Conservation (phyloP, 1,284 basidiomycete species). For the Malassezia brasiliensis region DNA sequence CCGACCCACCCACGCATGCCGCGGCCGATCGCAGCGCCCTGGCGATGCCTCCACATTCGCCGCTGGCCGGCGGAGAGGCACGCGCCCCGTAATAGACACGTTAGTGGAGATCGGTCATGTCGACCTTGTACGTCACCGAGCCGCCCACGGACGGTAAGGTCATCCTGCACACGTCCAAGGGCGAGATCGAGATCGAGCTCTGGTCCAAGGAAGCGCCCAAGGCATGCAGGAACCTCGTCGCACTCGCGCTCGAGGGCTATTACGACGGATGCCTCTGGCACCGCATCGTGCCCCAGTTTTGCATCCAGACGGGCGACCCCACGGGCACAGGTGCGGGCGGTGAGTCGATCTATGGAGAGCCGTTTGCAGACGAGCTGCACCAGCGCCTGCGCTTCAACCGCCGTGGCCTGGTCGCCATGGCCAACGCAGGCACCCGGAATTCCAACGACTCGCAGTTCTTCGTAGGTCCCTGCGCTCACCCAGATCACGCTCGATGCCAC, state of each 20-base stretch:
- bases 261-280: constrained; percentile 93
- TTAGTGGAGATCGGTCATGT: constrained; percentile 14
- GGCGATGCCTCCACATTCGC: neutral
- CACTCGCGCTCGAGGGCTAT: constrained; percentile 84
- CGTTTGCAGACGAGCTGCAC: constrained; percentile 87
- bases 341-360: constrained; percentile 54
- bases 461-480: constrained; percentile 11
- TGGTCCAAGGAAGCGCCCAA: constrained; percentile 94
- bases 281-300: constrained; percentile 73
- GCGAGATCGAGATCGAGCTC: constrained; percentile 60
- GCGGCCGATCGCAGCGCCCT: no score
- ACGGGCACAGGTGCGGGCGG: constrained; percentile 74
- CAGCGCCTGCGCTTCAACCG: constrained; percentile 70
- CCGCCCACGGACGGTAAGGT: constrained; percentile 70
- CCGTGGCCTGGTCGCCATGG: constrained; percentile 85
- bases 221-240: constrained; percentile 83
- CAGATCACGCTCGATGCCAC: constrained; percentile 36
- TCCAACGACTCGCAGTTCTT: constrained; percentile 50
- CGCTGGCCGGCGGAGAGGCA: neutral
- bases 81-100: neutral
- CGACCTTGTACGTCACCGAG: constrained; percentile 37
- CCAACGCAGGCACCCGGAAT: constrained; percentile 63
- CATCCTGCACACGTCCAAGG: constrained; percentile 72
- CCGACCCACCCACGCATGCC: neutral
- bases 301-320: constrained; percentile 89